Percentiles rank a stretch among this genome's conserved stretches.
Evolutionary conservation across 2,329 filamentous ascomycete species (phyloP).

Genomic region (Lasiodiplodia citricola): DNA sequence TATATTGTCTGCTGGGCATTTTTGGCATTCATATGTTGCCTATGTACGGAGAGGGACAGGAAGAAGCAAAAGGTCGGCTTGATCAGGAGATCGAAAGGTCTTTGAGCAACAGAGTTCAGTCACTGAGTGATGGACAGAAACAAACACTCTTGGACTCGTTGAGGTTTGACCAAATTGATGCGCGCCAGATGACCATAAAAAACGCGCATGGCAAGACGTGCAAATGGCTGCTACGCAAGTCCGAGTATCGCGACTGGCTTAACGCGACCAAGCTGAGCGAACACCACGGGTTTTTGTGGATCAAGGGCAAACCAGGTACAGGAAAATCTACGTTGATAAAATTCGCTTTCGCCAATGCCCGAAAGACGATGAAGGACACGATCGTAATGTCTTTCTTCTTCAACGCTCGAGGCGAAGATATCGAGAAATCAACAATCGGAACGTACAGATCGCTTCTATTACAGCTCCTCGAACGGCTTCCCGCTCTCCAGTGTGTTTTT

Average conservation of each 20-base stretch:
- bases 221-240: no score
- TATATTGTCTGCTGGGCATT: constrained; percentile 23
- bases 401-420: constrained; percentile 22
- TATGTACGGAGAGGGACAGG: not conserved
- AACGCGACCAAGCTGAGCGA: no score
- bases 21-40: not conserved
- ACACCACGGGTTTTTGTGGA: constrained; percentile 38
- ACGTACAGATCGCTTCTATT: no score
- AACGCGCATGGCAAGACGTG: no score
- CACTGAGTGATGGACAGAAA: no score
- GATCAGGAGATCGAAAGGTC: constrained; percentile 27
- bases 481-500: no score
- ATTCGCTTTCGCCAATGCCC: not conserved
- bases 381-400: constrained; percentile 24
- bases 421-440: not conserved
- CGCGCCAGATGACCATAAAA: no score
- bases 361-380: not conserved
- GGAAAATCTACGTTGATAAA: not conserved
- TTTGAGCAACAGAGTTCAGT: no score
- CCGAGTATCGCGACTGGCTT: no score
- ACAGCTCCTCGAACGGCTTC: no score
- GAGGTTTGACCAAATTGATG: no score
- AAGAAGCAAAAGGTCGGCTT: not conserved
- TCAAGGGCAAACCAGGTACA: constrained; percentile 49
- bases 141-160: no score